Percentiles rank a stretch among this genome's conserved stretches.
Conservation (phyloP, 148 eudicot species). For the Diospyros kaki region DNA sequence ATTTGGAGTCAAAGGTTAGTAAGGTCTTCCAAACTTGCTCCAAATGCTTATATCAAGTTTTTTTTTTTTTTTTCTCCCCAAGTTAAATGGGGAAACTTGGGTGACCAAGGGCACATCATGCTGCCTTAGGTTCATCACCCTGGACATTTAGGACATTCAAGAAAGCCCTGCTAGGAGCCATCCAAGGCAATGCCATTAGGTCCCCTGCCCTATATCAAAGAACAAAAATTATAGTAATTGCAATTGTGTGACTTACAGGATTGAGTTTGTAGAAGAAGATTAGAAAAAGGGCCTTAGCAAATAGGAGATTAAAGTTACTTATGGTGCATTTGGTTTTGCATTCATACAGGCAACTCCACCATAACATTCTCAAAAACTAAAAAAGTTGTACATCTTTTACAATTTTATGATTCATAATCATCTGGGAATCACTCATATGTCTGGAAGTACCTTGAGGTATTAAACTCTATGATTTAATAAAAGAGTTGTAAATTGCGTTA, state of each 20-base stretch:
- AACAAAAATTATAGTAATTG: neutral
- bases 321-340: neutral
- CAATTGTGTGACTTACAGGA: neutral
- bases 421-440: neutral
- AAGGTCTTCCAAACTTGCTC: neutral
- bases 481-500: no score
- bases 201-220: neutral
- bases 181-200: neutral
- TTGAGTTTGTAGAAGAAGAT: neutral
- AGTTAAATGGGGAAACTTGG: no score
- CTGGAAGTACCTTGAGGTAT: neutral
- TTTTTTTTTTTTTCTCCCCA: no score
- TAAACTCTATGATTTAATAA: no score
- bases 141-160: no score
- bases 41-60: neutral
- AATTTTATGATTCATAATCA: neutral
- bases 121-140: no score
- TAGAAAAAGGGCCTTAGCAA: neutral
- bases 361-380: neutral
- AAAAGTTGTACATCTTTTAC: neutral
- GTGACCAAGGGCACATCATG: no score
- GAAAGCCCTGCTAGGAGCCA: neutral
- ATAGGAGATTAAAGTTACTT: neutral
- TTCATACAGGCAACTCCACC: neutral
- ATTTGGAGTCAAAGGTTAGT: neutral